Base-by-base conservation (phyloP, 208 protist species). In the Acanthamoeba culbertsoni region DNA sequence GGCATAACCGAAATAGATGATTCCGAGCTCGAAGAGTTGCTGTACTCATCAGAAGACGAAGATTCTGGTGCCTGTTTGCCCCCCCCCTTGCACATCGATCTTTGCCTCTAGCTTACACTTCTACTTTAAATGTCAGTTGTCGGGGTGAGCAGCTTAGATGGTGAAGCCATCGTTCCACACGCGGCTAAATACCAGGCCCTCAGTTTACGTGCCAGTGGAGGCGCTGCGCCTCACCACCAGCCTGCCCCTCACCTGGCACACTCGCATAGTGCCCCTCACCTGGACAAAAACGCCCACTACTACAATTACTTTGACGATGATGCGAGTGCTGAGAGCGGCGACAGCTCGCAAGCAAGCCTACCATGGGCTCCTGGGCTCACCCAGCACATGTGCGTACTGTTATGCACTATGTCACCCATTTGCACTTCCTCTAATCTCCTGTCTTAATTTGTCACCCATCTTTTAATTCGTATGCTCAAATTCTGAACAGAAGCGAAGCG, bases 11-110 rank as follows among this genome's bases (percentile, higher is more conserved):
- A 75, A 43, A 75, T 75, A 28, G 65, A 75, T 20, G 65, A 75
- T 43, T 75, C 65, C 42, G 65, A 75, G 28, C 65, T 75, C 33
- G 65, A 75, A 28, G 65, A 75, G 37, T 26, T 75, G 0, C 31
- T 75, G 33, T 75, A 75, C 65, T 75, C 65, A n/a, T 75, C 65
- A 6, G 65, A 75, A 43, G 65, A 75, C n/a, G 65, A 75, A 28
- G 65, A 75, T 75, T 75, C 65, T 28, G 65, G 65, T 75, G 31
- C 55, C 23, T 2, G 14, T 1, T 28, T 23, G 1, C 8, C 0
- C 20, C 33, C 14, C n/a, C 26, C 62, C 2, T 16, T 71, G 1
- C 26, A 16, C 62, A 71, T 31, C 20, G 33, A 71, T 20, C 33
- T 18, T 71, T 71, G 1, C 2, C 1, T 6, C 3, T n/a, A 57